Base-by-base conservation (phyloP, 192 early-diverging fungal genomes). In the Entomortierella beljakovae region DNA sequence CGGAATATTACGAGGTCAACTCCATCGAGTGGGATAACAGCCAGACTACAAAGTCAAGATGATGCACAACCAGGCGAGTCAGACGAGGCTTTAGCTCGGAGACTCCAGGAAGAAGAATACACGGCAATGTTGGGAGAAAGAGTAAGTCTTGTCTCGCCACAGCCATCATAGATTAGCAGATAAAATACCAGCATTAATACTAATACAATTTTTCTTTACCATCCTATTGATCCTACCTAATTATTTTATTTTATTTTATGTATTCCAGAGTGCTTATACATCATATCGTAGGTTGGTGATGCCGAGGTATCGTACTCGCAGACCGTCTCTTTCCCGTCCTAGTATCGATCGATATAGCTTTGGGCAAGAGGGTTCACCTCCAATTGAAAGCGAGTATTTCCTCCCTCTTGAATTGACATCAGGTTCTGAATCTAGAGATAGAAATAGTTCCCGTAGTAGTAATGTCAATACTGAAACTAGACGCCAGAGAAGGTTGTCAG, bases 31-130 rank as follows among this genome's bases (percentile, higher is more conserved):
- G 18, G 23, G n/a, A 53, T 23, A 26, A 53, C n/a, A n/a, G n/a
- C n/a, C n/a, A n/a, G n/a, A n/a, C n/a, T 26, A 53, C 51, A 15
- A 23, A 6, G 20, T 10, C 3, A 15, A 10, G 43, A 20, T 11
- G 43, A 46, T 3, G 56, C 51, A 35, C 32, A 60, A 31, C 13
- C 15, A 6, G 20, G 1, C 5, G 56, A 58, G 42, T 68, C 65
- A 18, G 56, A 68, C 50, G 65, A 57, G 8, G 52, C 56, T 23
- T 56, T 68, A 13, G 65, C 65, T 23, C 25, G 54, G 38, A 68
- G 65, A 54, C 56, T 68, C 1, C 65, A 68, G 58, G 55, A 68
- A 26, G 65, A 68, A 46, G 65, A 68, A 54, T 68, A 57, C 37
- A 20, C 54, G 31, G 56, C 40, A 31, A 37, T 68, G 55, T n/a